Evolutionary conservation across 2,329 filamentous ascomycete genomes (phyloP), one percentile per base, ranked within the genome.

Genomic region (Sphaceloma murrayae): DNA sequence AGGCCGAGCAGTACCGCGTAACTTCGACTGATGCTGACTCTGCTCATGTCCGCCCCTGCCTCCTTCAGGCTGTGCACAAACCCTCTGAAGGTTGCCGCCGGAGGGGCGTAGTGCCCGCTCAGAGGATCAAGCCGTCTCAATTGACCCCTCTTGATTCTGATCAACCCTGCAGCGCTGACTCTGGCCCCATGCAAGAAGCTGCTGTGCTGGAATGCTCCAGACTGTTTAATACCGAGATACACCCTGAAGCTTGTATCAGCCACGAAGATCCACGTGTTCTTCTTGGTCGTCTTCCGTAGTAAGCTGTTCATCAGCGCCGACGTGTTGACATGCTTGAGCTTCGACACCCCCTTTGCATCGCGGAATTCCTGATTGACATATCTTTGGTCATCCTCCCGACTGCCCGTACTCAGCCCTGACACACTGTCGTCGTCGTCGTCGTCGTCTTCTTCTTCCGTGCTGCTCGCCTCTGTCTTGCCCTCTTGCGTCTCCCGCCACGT

Each of bases 221-320:
- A 82, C 59, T 84, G 78, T 57, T 95, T 94, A 67, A 94, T 91
- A 36, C 87, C 87, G 24, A 94, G 78, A 59, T 94, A 94, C 0
- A 94, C 69, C 1, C 84, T 77, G 60, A 88, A 91, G 1, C 76
- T 81, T 1, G 85, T 89, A 62, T 94, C 87, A 17, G 83, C 82
- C 5, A 88, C 87, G 55, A 94, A 95, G 51, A 94, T 93, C 88
- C 88, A 94, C 3, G 84, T 91, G 56, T 89, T 88, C 50, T 86
- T 86, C 61, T 80, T 83, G 29, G 87, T 82, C 0, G 82, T 80
- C 51, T 85, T 82, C 45, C 84, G 77, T 11, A 91, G 70, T 4
- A 94, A 69, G 51, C 83, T 82, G 60, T 91, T 85, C 59, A 89
- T 75, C 3, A 94, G 72, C 1, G 81, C 80, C 0, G 80, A 76